Percentiles rank a stretch among this genome's conserved stretches.
These are phyloP conservation scores for Coemansia sp. DNA, from an alignment of 192 early-diverging fungal species.

Conservation along the genomic window DNA sequence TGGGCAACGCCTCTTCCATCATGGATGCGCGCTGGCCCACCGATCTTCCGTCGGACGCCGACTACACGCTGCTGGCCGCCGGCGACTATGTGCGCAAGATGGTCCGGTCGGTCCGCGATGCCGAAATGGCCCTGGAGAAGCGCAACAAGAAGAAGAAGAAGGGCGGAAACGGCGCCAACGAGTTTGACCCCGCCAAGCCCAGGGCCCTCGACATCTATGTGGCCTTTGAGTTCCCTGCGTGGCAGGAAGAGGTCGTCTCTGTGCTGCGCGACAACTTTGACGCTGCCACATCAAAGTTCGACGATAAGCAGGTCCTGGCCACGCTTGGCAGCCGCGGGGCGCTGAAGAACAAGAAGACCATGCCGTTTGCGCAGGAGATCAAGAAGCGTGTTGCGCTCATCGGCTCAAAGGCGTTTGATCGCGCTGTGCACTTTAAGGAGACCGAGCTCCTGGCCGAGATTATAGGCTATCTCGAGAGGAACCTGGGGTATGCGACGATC, in stretches of 20 bases:
- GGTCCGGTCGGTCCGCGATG: constrained; percentile 69
- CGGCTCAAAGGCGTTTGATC: constrained; percentile 71
- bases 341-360: constrained; percentile 92
- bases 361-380: constrained; percentile 90
- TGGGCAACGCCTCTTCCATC: constrained; percentile 68
- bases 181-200: constrained; percentile 55
- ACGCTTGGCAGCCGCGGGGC: constrained; percentile 62
- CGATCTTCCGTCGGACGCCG: constrained; percentile 52
- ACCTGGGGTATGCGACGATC: constrained; percentile 55
- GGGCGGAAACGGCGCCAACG: constrained; percentile 53
- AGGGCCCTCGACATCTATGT: constrained; percentile 76
- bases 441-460: constrained; percentile 54
- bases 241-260: constrained; percentile 74
- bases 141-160: constrained; percentile 83
- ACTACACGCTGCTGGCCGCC: constrained; percentile 66
- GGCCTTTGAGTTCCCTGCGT: constrained; percentile 80
- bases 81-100: constrained; percentile 74
- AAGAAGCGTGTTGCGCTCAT: constrained; percentile 70
- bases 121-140: constrained; percentile 54
- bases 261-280: constrained; percentile 58
- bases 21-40: constrained; percentile 64
- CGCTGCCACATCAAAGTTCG: constrained; percentile 53
- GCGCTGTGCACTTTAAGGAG: constrained; percentile 80
- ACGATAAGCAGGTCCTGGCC: constrained; percentile 67
- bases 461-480: constrained; percentile 53